phyloP scores from a whole-genome alignment of 345 rosid genomes.

The Moricandia moricandioides region DNA sequence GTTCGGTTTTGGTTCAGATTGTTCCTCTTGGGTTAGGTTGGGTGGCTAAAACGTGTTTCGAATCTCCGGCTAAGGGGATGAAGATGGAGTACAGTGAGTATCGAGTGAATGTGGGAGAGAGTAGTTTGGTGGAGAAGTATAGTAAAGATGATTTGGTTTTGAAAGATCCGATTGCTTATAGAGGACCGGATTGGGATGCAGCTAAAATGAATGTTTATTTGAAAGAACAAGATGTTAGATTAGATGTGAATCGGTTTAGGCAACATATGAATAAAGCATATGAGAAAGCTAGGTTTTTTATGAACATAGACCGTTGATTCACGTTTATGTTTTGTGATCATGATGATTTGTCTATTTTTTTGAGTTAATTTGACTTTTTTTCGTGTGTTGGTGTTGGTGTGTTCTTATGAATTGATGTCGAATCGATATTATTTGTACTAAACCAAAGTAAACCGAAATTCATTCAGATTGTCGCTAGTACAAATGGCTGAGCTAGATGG shows the following conservation, averaged over 20 bases:
- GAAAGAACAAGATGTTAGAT: constrained; percentile 54
- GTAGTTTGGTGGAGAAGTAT: constrained; percentile 52
- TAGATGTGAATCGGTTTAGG: constrained; percentile 48
- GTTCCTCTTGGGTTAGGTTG: constrained; percentile 51
- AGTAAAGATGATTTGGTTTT: constrained; percentile 40
- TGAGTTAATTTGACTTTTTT: neutral
- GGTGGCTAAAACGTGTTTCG: constrained; percentile 46
- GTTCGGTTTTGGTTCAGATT: constrained; percentile 51
- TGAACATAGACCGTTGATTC: constrained; percentile 35
- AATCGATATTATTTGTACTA: neutral
- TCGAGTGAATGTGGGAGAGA: constrained; percentile 39
- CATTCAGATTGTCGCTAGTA: neutral
- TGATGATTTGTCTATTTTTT: neutral
- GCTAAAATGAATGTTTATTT: constrained; percentile 52
- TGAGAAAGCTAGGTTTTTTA: constrained; percentile 41
- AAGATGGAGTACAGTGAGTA: constrained; percentile 50
- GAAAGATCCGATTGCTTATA: constrained; percentile 42
- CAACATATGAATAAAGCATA: constrained; percentile 40
- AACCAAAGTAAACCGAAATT: neutral
- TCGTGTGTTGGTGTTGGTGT: neutral
- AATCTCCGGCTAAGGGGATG: constrained; percentile 42
- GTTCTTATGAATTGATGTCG: neutral
- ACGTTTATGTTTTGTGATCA: neutral
- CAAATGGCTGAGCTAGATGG: neutral
- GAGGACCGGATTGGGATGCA: constrained; percentile 41